These are phyloP conservation scores for Globisporangium canariense DNA, from an alignment of 352 stramenopile genomes.

Conservation along the genomic window DNA sequence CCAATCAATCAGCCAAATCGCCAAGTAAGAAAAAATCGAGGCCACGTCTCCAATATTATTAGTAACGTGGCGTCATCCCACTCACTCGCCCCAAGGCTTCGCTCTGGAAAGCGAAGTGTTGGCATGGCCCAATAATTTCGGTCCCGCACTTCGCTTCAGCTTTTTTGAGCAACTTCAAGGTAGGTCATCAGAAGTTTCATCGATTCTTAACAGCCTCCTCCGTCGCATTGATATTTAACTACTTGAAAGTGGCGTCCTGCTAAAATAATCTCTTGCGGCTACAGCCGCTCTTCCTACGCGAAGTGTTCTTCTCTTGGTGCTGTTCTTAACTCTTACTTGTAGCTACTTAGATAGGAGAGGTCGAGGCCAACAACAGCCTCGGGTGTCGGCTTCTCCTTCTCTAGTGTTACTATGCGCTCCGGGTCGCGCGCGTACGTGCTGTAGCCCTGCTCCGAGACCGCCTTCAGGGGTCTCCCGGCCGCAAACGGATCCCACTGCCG, in stretches of 20 bases:
- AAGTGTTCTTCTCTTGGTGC: not conserved
- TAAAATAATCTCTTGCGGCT: not conserved
- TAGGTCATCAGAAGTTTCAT: not conserved
- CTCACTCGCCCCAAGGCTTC: not conserved
- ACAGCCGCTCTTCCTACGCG: not conserved
- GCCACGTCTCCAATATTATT: not conserved
- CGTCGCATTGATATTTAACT: not conserved
- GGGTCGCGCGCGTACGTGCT: not conserved
- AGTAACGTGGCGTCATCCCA: not conserved
- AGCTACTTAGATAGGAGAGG: constrained; percentile 25
- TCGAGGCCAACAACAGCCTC: constrained; percentile 6
- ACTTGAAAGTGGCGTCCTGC: no score
- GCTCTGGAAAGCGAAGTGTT: not conserved
- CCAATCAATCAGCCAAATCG: not conserved
- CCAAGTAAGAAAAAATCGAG: not conserved
- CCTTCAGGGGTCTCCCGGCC: constrained; percentile 3
- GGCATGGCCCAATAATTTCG: not conserved
- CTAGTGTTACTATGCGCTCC: not conserved
- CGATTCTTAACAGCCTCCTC: not conserved
- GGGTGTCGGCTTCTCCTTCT: not conserved
- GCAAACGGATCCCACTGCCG: constrained; percentile 11
- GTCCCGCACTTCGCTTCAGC: not conserved
- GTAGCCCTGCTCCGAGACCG: constrained; percentile 13
- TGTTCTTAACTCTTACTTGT: constrained; percentile 15
- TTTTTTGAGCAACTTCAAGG: not conserved